A percentile compares a stretch with the other conserved stretches of the same genome.
Conservation (phyloP, 768 basidiomycete species). For the Termitomyces titanicus region DNA sequence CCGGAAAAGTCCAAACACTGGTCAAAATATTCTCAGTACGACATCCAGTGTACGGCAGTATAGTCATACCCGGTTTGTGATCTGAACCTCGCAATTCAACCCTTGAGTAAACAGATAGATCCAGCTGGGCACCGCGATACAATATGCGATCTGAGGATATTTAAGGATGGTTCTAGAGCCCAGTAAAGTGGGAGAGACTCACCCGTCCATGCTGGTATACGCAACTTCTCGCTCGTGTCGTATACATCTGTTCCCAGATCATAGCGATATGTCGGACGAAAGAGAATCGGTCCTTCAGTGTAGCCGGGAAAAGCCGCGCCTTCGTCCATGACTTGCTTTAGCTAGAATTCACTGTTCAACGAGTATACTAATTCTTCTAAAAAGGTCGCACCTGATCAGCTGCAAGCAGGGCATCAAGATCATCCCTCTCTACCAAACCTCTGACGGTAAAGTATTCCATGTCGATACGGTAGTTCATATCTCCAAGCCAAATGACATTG, state of each 20-base stretch:
- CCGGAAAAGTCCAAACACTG: conserved; percentile 84
- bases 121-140: conserved; percentile 70
- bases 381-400: conserved; percentile 74
- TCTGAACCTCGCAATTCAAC: conserved; percentile 91
- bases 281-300: conserved; percentile 86
- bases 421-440: conserved; percentile 55
- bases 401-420: conserved; percentile 70
- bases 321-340: conserved; percentile 67
- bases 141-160: conserved; percentile 80
- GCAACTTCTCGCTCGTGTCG: conserved; percentile 94
- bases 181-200: conserved; percentile 15
- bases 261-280: conserved; percentile 94
- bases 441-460: conserved; percentile 81
- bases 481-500: conserved; percentile 90
- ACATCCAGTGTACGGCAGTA: neutral
- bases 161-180: neutral
- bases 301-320: conserved; percentile 80
- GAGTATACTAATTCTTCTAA: neutral
- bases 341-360: conserved; percentile 36
- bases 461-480: conserved; percentile 93
- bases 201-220: conserved; percentile 99
- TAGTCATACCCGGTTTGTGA: conserved; percentile 77
- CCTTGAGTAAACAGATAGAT: conserved; percentile 76
- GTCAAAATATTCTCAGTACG: neutral
- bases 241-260: conserved; percentile 79